A percentile compares a stretch with the other conserved stretches of the same genome.
phyloP scores from a whole-genome alignment of 306 rosid species.

The Parietaria judaica region DNA sequence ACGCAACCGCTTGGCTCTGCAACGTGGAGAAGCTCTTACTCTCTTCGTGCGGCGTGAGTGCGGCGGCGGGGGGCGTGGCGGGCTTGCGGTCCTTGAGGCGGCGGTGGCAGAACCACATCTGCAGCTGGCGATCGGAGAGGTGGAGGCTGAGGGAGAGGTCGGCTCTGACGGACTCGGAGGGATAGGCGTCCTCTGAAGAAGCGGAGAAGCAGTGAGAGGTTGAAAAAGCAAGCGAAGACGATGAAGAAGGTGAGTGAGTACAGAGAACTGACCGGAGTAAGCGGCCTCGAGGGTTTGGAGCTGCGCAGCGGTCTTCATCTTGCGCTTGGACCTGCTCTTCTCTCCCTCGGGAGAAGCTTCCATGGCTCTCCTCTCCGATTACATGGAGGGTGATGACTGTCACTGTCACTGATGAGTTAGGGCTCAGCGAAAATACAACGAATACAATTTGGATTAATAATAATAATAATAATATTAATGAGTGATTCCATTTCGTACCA shows the following conservation, averaged over 20 bases:
- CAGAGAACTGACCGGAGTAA: constrained; percentile 31
- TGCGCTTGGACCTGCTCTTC: constrained; percentile 54
- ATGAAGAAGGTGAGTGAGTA: neutral
- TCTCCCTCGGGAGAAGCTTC: constrained; percentile 53
- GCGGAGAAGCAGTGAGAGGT: no score
- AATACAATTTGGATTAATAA: no score
- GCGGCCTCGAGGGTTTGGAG: constrained; percentile 58
- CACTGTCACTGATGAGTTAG: no score
- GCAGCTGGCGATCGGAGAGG: constrained; percentile 70
- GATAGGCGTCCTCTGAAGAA: constrained; percentile 46
- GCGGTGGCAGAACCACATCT: constrained; percentile 90
- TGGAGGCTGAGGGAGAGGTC: constrained; percentile 47
- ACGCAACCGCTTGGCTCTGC: constrained; percentile 52
- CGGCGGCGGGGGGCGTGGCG: constrained; percentile 13
- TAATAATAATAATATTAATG: no score
- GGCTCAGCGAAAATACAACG: no score
- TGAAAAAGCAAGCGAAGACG: constrained; percentile 5
- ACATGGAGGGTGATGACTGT: no score
- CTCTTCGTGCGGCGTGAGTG: constrained; percentile 28
- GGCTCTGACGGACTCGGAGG: constrained; percentile 49
- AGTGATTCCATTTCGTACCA: no score
- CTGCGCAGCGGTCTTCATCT: constrained; percentile 66
- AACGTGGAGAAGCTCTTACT: constrained; percentile 34
- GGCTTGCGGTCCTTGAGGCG: constrained; percentile 55
- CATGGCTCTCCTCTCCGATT: constrained; percentile 28